Evolutionary conservation across 2,329 filamentous ascomycete species (phyloP).

Genomic region (Aspergillus aculeatinus): DNA sequence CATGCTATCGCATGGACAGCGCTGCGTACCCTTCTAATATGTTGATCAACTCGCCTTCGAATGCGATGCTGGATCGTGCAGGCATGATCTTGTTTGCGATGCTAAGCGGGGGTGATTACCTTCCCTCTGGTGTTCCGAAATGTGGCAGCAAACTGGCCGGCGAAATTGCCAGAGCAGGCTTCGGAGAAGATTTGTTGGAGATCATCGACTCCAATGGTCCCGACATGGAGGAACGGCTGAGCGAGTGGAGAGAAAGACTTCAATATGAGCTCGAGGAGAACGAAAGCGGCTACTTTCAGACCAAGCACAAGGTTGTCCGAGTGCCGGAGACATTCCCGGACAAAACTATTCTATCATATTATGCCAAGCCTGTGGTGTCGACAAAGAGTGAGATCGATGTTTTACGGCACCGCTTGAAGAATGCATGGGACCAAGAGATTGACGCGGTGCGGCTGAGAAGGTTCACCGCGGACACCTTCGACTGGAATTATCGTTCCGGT

Average conservation of each 20-base stretch:
- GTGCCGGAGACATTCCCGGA: slow-evolving; percentile 84
- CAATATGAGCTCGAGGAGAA: slow-evolving; percentile 79
- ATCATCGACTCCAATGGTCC: slow-evolving; percentile 55
- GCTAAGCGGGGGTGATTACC: slow-evolving; percentile 94
- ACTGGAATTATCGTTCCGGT: slow-evolving; percentile 76
- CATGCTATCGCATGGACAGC: slow-evolving; percentile 64
- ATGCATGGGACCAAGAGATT: slow-evolving; percentile 60
- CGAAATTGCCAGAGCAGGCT: slow-evolving; percentile 85
- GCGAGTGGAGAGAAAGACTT: slow-evolving; percentile 70
- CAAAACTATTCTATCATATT: slow-evolving; percentile 75
- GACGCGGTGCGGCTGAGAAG: slow-evolving; percentile 67
- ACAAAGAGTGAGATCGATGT: slow-evolving; percentile 55
- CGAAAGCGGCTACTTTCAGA: slow-evolving; percentile 74
- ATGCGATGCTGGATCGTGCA: slow-evolving; percentile 64
- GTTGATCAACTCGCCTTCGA: slow-evolving; percentile 16
- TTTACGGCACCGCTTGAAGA: slow-evolving; percentile 52
- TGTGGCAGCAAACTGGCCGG: slow-evolving; percentile 87
- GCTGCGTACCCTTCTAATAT: slow-evolving; percentile 24
- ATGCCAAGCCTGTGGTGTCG: slow-evolving; percentile 84
- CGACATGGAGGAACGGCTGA: slow-evolving; percentile 43
- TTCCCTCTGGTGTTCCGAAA: slow-evolving; percentile 80
- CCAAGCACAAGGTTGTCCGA: slow-evolving; percentile 68
- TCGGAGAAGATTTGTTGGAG: slow-evolving; percentile 68
- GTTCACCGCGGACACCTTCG: slow-evolving; percentile 77
- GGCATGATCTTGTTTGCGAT: slow-evolving; percentile 93